Evolutionary conservation across 2,329 filamentous ascomycete genomes (phyloP).

Genomic region (Xylaria hypoxylon): DNA sequence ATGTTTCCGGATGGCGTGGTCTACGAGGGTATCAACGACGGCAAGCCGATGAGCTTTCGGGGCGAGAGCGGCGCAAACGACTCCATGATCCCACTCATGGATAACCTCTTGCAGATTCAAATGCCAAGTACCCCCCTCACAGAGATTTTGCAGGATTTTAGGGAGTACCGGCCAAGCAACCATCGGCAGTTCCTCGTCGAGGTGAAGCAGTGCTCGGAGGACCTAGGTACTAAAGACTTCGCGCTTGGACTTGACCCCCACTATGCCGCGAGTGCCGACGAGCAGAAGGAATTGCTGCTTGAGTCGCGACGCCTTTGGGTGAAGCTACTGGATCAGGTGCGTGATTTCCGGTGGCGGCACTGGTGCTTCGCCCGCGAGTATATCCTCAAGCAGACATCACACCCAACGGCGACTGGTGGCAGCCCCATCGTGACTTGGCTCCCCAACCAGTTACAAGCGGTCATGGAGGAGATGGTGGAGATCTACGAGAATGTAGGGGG

Average conservation of each 20-base stretch:
- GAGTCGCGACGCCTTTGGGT: slow-evolving; percentile 72
- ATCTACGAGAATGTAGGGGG: slow-evolving; percentile 63
- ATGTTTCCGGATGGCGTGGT: slow-evolving; percentile 95
- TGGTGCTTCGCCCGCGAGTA: slow-evolving; percentile 90
- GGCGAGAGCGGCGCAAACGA: slow-evolving; percentile 96
- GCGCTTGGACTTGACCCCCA: slow-evolving; percentile 58
- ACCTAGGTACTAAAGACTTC: slow-evolving; percentile 68
- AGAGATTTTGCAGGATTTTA: slow-evolving; percentile 87
- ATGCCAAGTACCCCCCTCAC: slow-evolving; percentile 94
- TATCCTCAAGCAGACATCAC: slow-evolving; percentile 80
- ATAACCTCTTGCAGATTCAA: slow-evolving; percentile 84
- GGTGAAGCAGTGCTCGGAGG: slow-evolving; percentile 65
- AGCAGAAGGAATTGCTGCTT: slow-evolving; percentile 58
- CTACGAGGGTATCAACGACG: slow-evolving; percentile 83
- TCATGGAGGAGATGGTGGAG: slow-evolving; percentile 76
- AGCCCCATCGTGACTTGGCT: slow-evolving; percentile 88
- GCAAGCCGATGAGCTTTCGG: slow-evolving; percentile 80
- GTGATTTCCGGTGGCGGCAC: slow-evolving; percentile 85
- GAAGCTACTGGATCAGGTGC: slow-evolving; percentile 76
- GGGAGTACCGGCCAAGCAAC: slow-evolving; percentile 87
- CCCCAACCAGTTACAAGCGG: slow-evolving; percentile 82
- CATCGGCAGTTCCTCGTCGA: slow-evolving; percentile 86
- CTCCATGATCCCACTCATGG: slow-evolving; percentile 90
- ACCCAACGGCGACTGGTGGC: slow-evolving; percentile 83
- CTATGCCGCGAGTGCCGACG: slow-evolving; percentile 46